These are phyloP conservation scores for Ceriops tagal DNA, from an alignment of 345 rosid genomes.

Conservation along the genomic window DNA sequence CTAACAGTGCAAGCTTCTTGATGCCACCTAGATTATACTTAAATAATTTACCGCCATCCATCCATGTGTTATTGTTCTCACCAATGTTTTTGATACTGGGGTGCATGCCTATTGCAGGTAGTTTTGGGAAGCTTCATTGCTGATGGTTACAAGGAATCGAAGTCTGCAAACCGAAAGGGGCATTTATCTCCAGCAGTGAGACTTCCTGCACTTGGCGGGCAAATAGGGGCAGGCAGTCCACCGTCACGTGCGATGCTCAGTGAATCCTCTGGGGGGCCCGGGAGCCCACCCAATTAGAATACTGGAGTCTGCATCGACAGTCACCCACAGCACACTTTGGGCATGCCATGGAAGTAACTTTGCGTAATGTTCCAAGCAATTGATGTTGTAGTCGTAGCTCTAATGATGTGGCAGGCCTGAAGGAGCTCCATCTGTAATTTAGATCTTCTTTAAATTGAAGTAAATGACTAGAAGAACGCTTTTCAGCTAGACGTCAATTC, in stretches of 20 bases:
- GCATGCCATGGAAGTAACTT: slow-evolving; percentile 50
- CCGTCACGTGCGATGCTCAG: slow-evolving; percentile 54
- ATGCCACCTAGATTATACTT: not conserved
- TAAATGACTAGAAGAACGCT: no score
- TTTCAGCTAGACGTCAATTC: no score
- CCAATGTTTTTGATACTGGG: not conserved
- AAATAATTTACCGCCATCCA: not conserved
- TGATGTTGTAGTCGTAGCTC: slow-evolving; percentile 13
- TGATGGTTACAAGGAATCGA: slow-evolving; percentile 47
- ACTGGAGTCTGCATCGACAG: slow-evolving; percentile 47
- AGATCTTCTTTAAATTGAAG: no score
- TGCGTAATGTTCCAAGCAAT: slow-evolving; percentile 15
- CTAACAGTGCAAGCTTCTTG: no score
- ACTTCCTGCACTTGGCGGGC: slow-evolving; percentile 9
- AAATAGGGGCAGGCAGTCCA: slow-evolving; percentile 41
- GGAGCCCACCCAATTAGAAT: slow-evolving; percentile 58
- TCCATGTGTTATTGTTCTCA: not conserved
- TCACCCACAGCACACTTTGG: slow-evolving; percentile 40
- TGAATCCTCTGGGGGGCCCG: slow-evolving; percentile 58
- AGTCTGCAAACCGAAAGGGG: slow-evolving; percentile 35
- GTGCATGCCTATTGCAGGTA: slow-evolving; percentile 38
- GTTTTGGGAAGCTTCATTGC: slow-evolving; percentile 64
- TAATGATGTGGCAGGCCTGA: no score
- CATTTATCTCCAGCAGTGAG: slow-evolving; percentile 23
- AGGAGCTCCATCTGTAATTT: no score